Conservation (phyloP, 306 rosid genomes). For the Purshia tridentata region DNA sequence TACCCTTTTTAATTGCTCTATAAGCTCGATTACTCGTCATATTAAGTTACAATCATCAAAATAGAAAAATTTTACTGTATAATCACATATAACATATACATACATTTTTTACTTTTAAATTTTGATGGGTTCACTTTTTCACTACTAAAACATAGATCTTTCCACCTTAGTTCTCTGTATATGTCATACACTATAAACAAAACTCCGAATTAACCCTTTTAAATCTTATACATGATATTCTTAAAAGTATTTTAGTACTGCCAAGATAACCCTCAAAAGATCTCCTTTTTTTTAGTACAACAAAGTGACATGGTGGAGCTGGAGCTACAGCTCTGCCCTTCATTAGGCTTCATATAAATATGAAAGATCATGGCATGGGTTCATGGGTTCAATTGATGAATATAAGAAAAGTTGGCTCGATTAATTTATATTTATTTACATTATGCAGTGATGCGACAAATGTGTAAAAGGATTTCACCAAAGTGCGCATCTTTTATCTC, state of each 20-base stretch:
- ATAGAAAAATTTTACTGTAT: too few species aligned
- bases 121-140: too few species aligned
- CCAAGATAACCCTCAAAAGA: neutral
- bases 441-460: slow-evolving; percentile 1
- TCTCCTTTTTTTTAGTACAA: neutral
- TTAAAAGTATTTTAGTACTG: neutral
- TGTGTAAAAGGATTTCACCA: neutral
- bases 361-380: slow-evolving; percentile 7
- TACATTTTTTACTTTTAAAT: too few species aligned
- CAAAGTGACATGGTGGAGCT: slow-evolving; percentile 9
- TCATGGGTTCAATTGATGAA: neutral
- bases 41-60: neutral
- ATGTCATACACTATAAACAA: too few species aligned
- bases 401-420: neutral
- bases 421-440: slow-evolving; percentile 1
- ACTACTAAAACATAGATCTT: too few species aligned
- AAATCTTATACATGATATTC: neutral
- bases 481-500: slow-evolving; percentile 9
- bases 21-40: neutral
- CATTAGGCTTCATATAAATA: neutral
- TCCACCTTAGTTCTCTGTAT: too few species aligned
- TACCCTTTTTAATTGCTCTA: neutral
- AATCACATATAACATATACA: too few species aligned
- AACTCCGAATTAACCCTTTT: neutral
- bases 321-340: neutral